phyloP scores from a whole-genome alignment of 495 filamentous ascomycete genomes.

The Copromyces sp. region DNA sequence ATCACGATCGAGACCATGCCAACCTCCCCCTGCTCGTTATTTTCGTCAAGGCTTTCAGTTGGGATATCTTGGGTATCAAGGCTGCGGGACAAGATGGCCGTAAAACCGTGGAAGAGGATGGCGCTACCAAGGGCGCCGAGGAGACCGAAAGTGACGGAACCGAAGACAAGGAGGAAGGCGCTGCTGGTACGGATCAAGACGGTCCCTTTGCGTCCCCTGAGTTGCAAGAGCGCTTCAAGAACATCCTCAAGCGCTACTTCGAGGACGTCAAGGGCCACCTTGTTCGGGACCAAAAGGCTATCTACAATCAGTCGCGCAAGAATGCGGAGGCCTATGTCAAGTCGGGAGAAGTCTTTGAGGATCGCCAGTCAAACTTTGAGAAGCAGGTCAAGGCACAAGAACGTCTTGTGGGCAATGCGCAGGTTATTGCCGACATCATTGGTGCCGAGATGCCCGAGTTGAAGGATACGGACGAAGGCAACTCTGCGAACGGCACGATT shows the following conservation, averaged over 20 bases:
- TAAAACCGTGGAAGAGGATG: conserved; percentile 79
- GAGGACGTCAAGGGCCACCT: conserved; percentile 89
- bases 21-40: conserved; percentile 86
- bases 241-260: conserved; percentile 80
- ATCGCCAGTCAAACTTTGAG: conserved; percentile 91
- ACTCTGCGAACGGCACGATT: conserved; percentile 61
- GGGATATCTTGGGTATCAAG: conserved; percentile 85
- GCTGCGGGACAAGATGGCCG: conserved; percentile 58
- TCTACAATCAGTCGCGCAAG: conserved; percentile 71
- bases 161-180: conserved; percentile 39
- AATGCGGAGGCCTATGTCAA: conserved; percentile 98
- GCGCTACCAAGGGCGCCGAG: conserved; percentile 45
- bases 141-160: conserved; percentile 37
- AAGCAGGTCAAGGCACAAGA: conserved; percentile 86
- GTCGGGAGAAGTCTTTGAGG: conserved; percentile 97
- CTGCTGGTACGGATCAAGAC: conserved; percentile 42
- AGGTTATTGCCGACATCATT: conserved; percentile 78
- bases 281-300: conserved; percentile 76
- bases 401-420: conserved; percentile 80
- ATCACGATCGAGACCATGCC: conserved; percentile 82
- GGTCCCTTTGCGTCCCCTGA: conserved; percentile 64
- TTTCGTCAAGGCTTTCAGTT: conserved; percentile 93
- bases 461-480: conserved; percentile 65
- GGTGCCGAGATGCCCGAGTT: conserved; percentile 93
- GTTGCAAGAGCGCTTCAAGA: conserved; percentile 76